A percentile compares a stretch with the other conserved stretches of the same genome.
These are phyloP conservation scores for Musa beccarii DNA, from an alignment of 176 grass and related monocot species.

Conservation along the genomic window DNA sequence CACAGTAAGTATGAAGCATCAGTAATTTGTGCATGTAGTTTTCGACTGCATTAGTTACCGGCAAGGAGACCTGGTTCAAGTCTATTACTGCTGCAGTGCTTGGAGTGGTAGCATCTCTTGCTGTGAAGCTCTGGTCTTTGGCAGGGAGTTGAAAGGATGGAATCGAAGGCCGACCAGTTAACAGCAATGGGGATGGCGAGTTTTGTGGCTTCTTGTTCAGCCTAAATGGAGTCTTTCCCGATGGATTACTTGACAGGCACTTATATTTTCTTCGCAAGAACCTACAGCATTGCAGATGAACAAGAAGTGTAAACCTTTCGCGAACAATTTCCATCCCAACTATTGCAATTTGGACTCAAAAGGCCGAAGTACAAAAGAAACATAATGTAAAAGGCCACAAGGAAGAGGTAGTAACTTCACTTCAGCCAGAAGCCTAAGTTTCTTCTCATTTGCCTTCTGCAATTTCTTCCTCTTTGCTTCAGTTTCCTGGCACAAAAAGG, in stretches of 20 bases:
- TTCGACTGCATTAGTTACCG: conserved; percentile 21
- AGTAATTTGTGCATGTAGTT: neutral
- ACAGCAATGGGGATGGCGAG: neutral
- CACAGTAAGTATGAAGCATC: no score
- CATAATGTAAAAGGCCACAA: neutral
- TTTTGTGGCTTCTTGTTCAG: conserved; percentile 23
- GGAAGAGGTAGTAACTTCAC: conserved; percentile 36
- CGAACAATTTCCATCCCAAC: neutral
- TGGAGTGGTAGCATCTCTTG: conserved; percentile 12
- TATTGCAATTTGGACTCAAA: neutral
- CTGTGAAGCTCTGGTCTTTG: neutral
- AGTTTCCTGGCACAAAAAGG: conserved; percentile 41
- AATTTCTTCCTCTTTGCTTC: conserved; percentile 41
- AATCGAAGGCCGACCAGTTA: neutral
- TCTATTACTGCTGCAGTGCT: conserved; percentile 36
- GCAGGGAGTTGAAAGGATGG: neutral
- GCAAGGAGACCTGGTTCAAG: conserved; percentile 52
- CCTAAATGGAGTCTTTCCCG: conserved; percentile 29
- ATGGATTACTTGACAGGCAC: conserved; percentile 35
- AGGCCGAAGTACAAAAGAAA: neutral
- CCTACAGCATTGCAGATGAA: conserved; percentile 15
- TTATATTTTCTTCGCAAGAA: conserved; percentile 43
- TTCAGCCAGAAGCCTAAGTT: conserved; percentile 47
- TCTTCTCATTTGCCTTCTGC: conserved; percentile 29
- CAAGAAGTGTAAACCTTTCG: neutral